Conservation (phyloP, 1,284 basidiomycete genomes). For the Leccinum fallax region DNA sequence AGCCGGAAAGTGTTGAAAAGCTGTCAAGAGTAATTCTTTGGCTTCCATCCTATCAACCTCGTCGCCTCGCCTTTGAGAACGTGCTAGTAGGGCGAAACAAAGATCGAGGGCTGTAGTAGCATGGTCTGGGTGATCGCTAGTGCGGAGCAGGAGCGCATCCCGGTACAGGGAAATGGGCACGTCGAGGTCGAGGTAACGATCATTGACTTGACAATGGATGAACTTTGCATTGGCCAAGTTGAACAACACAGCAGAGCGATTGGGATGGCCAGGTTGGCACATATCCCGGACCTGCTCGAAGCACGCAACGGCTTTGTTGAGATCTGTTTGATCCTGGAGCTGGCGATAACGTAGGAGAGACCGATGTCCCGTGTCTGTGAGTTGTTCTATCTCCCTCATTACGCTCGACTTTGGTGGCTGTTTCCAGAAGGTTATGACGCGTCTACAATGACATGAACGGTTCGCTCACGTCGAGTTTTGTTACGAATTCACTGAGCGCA, state of each 20-base stretch:
- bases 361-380: not conserved
- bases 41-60: not conserved
- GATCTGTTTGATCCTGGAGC: not conserved
- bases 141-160: not conserved
- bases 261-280: not conserved
- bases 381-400: not conserved
- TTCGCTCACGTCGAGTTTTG: not conserved
- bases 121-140: not conserved
- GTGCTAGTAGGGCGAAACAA: not conserved
- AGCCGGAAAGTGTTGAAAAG: not conserved
- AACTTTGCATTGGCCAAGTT: not conserved
- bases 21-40: not conserved
- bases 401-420: not conserved
- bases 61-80: not conserved
- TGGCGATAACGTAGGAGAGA: not conserved
- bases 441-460: not conserved
- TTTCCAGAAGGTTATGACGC: not conserved
- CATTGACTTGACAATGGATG: not conserved
- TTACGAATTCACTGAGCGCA: not conserved
- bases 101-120: not conserved
- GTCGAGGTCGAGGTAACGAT: not conserved
- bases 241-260: not conserved
- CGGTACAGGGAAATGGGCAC: not conserved
- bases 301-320: not conserved
- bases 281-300: not conserved